These are phyloP conservation scores for Corylus heterophylla DNA, from an alignment of 306 rosid genomes.

Conservation along the genomic window DNA sequence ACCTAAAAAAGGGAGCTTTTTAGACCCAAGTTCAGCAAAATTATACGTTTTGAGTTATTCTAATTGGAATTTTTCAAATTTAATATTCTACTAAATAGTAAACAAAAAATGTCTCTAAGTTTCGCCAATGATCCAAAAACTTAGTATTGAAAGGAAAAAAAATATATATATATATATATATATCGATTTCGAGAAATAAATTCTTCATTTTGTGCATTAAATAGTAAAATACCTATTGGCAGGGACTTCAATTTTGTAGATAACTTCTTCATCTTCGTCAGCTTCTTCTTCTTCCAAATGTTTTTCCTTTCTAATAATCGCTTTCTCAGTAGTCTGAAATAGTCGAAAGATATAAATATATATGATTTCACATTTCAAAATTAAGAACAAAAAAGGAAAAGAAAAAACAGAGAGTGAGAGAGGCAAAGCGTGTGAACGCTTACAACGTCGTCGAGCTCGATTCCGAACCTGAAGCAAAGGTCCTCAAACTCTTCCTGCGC, in stretches of 20 bases:
- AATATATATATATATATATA: no score
- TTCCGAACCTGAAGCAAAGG: conserved; percentile 83
- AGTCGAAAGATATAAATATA: no score
- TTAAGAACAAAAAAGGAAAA: not conserved
- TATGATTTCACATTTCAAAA: no score
- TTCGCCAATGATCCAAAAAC: not conserved
- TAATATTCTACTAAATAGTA: not conserved
- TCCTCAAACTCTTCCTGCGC: conserved; percentile 92
- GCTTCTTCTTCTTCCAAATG: no score
- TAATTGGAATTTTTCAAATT: not conserved
- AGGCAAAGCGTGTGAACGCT: no score
- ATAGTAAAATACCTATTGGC: conserved; percentile 64
- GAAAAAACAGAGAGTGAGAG: no score
- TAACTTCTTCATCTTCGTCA: no score
- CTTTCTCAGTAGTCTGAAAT: no score
- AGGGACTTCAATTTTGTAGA: conserved; percentile 79
- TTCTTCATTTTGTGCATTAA: not conserved
- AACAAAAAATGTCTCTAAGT: not conserved
- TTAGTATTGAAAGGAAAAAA: not conserved
- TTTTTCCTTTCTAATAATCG: no score
- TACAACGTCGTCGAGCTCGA: conserved; percentile 92
- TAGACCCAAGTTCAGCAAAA: not conserved
- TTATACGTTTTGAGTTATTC: not conserved
- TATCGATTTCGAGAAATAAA: not conserved
- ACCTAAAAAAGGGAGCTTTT: not conserved